These are phyloP conservation scores for Mucor irregularis DNA, from an alignment of 371 early-diverging fungal genomes.

Conservation along the genomic window DNA sequence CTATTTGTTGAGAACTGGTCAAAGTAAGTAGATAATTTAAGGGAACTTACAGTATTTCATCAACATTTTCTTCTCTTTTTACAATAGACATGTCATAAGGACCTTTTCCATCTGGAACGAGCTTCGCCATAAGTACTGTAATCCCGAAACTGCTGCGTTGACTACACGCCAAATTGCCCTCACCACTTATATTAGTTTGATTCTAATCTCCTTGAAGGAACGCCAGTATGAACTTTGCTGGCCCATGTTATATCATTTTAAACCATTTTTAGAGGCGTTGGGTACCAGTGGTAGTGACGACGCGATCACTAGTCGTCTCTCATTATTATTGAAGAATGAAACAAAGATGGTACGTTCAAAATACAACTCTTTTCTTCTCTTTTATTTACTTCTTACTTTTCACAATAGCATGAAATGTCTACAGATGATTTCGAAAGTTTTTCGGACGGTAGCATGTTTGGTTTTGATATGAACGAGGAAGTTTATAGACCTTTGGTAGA, in stretches of 20 bases:
- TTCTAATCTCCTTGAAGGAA: conserved; percentile 49
- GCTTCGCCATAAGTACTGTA: conserved; percentile 21
- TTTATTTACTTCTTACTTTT: neutral
- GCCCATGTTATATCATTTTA: conserved; percentile 45
- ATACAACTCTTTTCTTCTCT: too few relatives aligned
- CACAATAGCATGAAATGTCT: conserved; percentile 37
- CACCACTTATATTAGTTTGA: conserved; percentile 49
- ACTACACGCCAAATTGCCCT: conserved; percentile 47
- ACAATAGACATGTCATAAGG: conserved; percentile 33
- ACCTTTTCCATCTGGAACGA: conserved; percentile 41
- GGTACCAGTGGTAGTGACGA: conserved; percentile 12
- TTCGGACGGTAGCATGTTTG: conserved; percentile 49
- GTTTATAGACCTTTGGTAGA: conserved; percentile 35
- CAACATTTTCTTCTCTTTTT: neutral
- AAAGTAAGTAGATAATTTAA: conserved; percentile 23
- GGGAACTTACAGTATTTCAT: neutral
- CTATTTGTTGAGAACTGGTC: conserved; percentile 47
- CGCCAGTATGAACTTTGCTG: conserved; percentile 51
- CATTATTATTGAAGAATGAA: conserved; percentile 24
- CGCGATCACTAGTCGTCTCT: conserved; percentile 10
- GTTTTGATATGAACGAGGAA: conserved; percentile 50
- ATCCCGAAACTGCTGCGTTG: conserved; percentile 22
- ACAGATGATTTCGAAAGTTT: conserved; percentile 48
- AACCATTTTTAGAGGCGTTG: conserved; percentile 40
- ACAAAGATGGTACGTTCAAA: conserved; percentile 37